Evolutionary conservation across 1,284 basidiomycete genomes (phyloP), one percentile per base, ranked within the genome.

Genomic region (Gymnopus androsaceus): DNA sequence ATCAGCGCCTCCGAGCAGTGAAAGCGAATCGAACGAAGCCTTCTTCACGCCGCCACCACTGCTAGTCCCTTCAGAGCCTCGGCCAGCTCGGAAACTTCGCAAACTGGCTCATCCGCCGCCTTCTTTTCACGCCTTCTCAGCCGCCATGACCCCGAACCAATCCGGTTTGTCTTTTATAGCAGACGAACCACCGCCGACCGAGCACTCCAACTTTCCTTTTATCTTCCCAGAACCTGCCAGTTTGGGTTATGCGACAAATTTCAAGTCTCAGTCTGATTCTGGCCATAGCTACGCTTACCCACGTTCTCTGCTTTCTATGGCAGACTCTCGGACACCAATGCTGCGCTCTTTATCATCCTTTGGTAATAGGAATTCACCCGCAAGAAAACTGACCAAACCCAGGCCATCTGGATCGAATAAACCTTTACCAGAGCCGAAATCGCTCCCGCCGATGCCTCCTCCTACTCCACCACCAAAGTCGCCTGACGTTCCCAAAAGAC

Each of bases 71-170:
- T 40, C 21, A 25, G 41, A 50, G 33, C 40, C 23, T 7, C 40
- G 19, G 33, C 17, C 15, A 27, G 38, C 30, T 33, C 45, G 31
- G 21, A 56, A 56, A 41, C 55, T 56, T 27, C 49, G 44, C 38
- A 56, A 56, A 49, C 36, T 36, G 12, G n/a, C 55, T 45, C 40
- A 56, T n/a, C 55, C 55, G 23, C 55, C 55, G 23, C 55, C 55
- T 45, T 56, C 55, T 19, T 56, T 44, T 21, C 47, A 44, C 17
- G 41, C 55, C 4, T 50, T 50, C 33, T 36, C 51, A 34, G 17
- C 36, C 28, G 44, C 44, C 31, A 7, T 46, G 3, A 8, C 25
- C 19, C 33, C 48, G 38, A 38, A 50, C 25, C 30, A 42, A 31
- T 14, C 47, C 15, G 54, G 54, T n/a, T 34, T 55, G 40, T 44